Base-by-base conservation (phyloP, 352 stramenopile genomes). In the Phytophthora colocasiae region DNA sequence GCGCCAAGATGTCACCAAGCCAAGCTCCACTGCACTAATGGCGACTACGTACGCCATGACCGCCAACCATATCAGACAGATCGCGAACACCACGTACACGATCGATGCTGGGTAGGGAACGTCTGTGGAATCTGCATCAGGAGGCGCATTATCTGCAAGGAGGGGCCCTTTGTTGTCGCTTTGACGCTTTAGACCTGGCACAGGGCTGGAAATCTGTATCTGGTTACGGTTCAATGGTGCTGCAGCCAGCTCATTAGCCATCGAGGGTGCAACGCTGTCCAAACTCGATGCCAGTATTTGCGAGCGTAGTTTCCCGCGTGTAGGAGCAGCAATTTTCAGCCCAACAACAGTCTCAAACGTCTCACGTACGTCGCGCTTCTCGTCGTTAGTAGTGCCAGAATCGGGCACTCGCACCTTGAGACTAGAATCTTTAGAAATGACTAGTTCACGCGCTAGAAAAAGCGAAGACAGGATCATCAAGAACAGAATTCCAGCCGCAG, bases 81-180 rank as follows among this genome's bases (percentile, higher is more conserved):
- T 32, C 1, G 51, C 49, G 43, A 89, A 91, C 4, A 86, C 63
- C 0, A 89, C 71, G 31, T 85, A 77, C 17, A 82, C 69, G n/a
- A 94, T 74, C 38, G 80, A 92, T 48, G 80, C 72, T 6, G 86
- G 86, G 51, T 92, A 92, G 27, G 82, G 86, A 3, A 94, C 81
- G 11, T 51, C 72, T 1, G 60, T 47, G 41, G 58, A 62, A 8
- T 44, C 50, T 7, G 69, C 38, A 64, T 39, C 56, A 14, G 22
- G 47, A 46, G 1, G 58, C 32, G 14, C 4, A 6, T 47, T 22
- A 22, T 22, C 22, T 22, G 22, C 47, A 10, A 62, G 26, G 19
- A 26, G n/a, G 14, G 34, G 11, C 11, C 47, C 24, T 26, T 27
- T 44, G 1, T 48, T 41, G n/a, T 49, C 47, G 19, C 40, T 4